These are phyloP conservation scores for Cryphonectria radicalis DNA, from an alignment of 2,329 filamentous ascomycete species.

Conservation along the genomic window DNA sequence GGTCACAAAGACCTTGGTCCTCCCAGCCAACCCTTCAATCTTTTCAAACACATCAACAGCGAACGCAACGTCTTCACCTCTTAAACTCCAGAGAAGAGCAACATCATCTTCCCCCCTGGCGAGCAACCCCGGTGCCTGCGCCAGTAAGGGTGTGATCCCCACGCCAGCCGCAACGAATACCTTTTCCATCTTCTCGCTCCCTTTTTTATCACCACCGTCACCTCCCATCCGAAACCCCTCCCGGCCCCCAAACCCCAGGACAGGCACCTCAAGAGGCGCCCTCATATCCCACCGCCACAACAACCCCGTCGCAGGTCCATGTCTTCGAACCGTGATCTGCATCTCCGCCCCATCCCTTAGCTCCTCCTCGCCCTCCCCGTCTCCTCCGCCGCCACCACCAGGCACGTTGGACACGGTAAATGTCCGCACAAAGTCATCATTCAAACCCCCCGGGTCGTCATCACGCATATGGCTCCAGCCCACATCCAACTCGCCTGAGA, in stretches of 20 bases:
- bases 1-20: slow-evolving; percentile 69
- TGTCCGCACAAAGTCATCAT: slow-evolving; percentile 82
- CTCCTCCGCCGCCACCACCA: slow-evolving; percentile 25
- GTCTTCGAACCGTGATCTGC: slow-evolving; percentile 72
- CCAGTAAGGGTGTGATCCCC: slow-evolving; percentile 81
- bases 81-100: slow-evolving; percentile 70
- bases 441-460: slow-evolving; percentile 76
- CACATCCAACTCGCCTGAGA: slow-evolving; percentile 67
- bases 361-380: slow-evolving; percentile 27
- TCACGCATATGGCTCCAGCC: slow-evolving; percentile 87
- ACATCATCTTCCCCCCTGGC: slow-evolving; percentile 44
- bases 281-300: slow-evolving; percentile 63
- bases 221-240: slow-evolving; percentile 46
- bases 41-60: slow-evolving; percentile 61
- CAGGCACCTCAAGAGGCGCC: slow-evolving; percentile 62
- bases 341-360: slow-evolving; percentile 52
- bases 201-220: slow-evolving; percentile 36
- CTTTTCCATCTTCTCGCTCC: slow-evolving; percentile 38
- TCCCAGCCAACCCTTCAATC: slow-evolving; percentile 54
- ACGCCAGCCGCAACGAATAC: slow-evolving; percentile 79
- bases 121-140: slow-evolving; percentile 61
- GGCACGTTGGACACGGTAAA: slow-evolving; percentile 77
- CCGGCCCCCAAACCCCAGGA: slow-evolving; percentile 75
- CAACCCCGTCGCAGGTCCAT: slow-evolving; percentile 70
- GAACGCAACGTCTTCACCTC: slow-evolving; percentile 63